Evolutionary conservation across 2,329 filamentous ascomycete genomes (phyloP).

Genomic region (Verticillium longisporum): DNA sequence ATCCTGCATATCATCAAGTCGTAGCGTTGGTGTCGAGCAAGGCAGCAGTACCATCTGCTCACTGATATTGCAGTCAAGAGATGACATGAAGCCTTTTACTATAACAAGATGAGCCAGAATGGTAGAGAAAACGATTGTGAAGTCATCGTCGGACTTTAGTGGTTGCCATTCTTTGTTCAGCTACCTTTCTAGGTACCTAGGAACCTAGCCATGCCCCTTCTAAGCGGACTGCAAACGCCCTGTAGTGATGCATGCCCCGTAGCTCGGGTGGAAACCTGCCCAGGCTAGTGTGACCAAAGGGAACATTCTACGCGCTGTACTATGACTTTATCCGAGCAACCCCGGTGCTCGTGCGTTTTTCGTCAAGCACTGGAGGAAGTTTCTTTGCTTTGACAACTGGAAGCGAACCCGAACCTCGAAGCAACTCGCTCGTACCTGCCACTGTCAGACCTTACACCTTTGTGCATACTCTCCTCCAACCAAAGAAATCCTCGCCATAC

Average conservation of each 20-base stretch:
- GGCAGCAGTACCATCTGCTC: too few relatives aligned
- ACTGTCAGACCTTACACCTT: not conserved
- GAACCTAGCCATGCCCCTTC: too few relatives aligned
- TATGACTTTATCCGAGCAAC: not conserved
- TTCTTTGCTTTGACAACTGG: not conserved
- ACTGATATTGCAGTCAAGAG: too few relatives aligned
- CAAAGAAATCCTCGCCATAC: not conserved
- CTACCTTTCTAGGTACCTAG: too few relatives aligned
- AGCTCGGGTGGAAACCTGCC: not conserved
- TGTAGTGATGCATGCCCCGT: not conserved
- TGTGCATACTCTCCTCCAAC: not conserved
- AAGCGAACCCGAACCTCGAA: not conserved
- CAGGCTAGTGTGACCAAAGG: not conserved
- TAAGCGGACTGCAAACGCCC: too few relatives aligned
- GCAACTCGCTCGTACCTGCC: not conserved
- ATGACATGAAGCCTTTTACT: too few relatives aligned
- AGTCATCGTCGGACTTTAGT: too few relatives aligned
- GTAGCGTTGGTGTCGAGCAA: too few relatives aligned
- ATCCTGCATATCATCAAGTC: too few relatives aligned
- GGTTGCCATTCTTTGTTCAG: too few relatives aligned
- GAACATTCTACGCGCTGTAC: not conserved
- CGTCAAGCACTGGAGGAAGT: not conserved
- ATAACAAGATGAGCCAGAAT: too few relatives aligned
- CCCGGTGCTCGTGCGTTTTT: not conserved
- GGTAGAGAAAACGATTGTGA: too few relatives aligned